Percentiles rank a stretch among this genome's conserved stretches.
These are phyloP conservation scores for Saturnispora dispora DNA, from an alignment of 805 yeast genomes.

Conservation along the genomic window DNA sequence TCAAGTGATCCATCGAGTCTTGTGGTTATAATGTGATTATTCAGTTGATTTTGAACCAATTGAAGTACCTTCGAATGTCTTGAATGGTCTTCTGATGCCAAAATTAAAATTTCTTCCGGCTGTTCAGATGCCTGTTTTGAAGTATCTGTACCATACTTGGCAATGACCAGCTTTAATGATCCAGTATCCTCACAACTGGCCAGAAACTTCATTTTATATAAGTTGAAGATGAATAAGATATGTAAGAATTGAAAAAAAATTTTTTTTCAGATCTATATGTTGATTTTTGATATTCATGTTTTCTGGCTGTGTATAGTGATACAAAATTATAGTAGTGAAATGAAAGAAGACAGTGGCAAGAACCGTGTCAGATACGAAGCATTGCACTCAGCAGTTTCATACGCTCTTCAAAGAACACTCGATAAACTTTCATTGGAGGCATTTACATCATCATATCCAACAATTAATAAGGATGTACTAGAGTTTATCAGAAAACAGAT, in stretches of 20 bases:
- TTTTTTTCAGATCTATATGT: not conserved
- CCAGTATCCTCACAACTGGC: slow-evolving; percentile 64
- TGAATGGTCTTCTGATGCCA: slow-evolving; percentile 19
- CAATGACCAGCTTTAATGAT: slow-evolving; percentile 52
- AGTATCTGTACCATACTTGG: slow-evolving; percentile 68
- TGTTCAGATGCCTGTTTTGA: slow-evolving; percentile 57
- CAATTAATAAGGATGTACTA: slow-evolving; percentile 33
- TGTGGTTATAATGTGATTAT: slow-evolving; percentile 32
- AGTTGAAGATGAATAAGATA: not conserved
- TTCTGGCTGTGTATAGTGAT: not conserved
- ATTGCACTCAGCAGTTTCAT: slow-evolving; percentile 28
- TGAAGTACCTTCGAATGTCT: slow-evolving; percentile 31
- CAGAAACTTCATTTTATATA: slow-evolving; percentile 43
- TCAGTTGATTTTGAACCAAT: slow-evolving; percentile 16
- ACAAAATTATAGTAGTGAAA: not conserved
- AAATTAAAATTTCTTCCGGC: slow-evolving; percentile 42
- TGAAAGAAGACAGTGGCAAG: not conserved
- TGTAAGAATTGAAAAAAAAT: not conserved
- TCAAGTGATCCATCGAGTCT: slow-evolving; percentile 36
- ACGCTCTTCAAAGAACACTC: slow-evolving; percentile 33
- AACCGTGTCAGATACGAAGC: slow-evolving; percentile 23
- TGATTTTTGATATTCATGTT: not conserved
- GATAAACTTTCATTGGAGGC: slow-evolving; percentile 36
- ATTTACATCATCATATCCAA: slow-evolving; percentile 38
- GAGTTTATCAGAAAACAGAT: slow-evolving; percentile 39